These are phyloP conservation scores for Phytopythium ostracodes DNA, from an alignment of 352 stramenopile species.

Conservation along the genomic window DNA sequence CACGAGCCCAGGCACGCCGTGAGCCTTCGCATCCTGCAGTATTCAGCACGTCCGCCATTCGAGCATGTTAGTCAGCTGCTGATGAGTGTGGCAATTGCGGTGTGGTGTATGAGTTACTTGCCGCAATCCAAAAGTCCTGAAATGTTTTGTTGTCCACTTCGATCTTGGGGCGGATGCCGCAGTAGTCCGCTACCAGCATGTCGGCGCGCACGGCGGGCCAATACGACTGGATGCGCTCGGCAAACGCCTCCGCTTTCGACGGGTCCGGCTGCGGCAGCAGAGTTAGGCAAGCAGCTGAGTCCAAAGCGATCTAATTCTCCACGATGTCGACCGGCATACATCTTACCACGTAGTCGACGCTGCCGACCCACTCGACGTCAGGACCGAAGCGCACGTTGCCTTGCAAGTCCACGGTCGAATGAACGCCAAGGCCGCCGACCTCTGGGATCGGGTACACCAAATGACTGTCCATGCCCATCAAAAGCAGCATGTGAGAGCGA, in stretches of 20 bases:
- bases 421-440: slow-evolving; percentile 92
- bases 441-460: slow-evolving; percentile 97
- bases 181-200: slow-evolving; percentile 91
- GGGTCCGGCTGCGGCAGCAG: slow-evolving; percentile 34
- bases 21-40: slow-evolving; percentile 41
- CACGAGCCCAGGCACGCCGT: slow-evolving; percentile 85
- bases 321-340: too few species aligned
- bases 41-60: background rate
- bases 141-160: slow-evolving; percentile 44
- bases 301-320: background rate
- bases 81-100: too few species aligned
- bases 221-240: slow-evolving; percentile 87
- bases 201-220: slow-evolving; percentile 84
- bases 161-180: slow-evolving; percentile 95
- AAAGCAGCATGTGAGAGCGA: background rate
- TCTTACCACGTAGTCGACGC: slow-evolving; percentile 87
- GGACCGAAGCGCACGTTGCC: slow-evolving; percentile 94
- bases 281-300: background rate
- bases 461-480: slow-evolving; percentile 29
- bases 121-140: slow-evolving; percentile 91
- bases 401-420: slow-evolving; percentile 94
- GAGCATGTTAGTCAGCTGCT: background rate
- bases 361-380: slow-evolving; percentile 94
- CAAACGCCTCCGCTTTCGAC: slow-evolving; percentile 55
- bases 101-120: slow-evolving; percentile 16